Base-by-base conservation (phyloP, 2,329 filamentous ascomycete genomes). In the Diplodia corticola region DNA sequence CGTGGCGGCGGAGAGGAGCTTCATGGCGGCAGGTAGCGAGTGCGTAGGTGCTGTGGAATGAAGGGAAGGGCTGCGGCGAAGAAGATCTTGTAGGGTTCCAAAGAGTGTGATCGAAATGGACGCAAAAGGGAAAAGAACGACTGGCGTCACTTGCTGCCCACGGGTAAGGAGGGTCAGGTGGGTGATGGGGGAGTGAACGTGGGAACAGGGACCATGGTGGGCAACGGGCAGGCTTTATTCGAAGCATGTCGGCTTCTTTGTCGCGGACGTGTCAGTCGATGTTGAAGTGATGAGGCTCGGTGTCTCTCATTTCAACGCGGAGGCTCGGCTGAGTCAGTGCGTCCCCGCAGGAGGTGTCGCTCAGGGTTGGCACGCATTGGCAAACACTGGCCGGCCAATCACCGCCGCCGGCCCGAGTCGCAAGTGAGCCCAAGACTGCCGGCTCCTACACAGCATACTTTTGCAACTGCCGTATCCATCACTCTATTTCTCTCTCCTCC, bases 201-300 rank as follows among this genome's bases (percentile, higher is more conserved):
- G 20, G 33, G 9, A 13, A 37, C 33, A 28, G 6, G 33, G 24
- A n/a, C 9, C 51, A 55, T 24, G 30, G 57, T n/a, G 57, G 40
- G 57, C 57, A 49, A 28, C 22, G 22, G 55, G 46, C 28, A 48
- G 26, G 28, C 33, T 60, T 60, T 60, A 60, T 60, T 24, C 37
- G 17, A 3, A 9, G 9, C 40, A 20, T 20, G 17, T 44, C 20
- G 37, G 37, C 37, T 17, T n/a, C 17, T 5, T 15, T 37, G 20
- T 46, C 37, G 55, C n/a, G 37, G 55, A 17, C 40, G 55, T 33
- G 55, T 60, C 55, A 60, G 55, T 48, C 37, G 53, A 55, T 33
- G 26, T n/a, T 10, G 24, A 22, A 33, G 35, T 33, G 17, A 33
- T 33, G 40, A 60, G 24, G 40, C 55, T 60, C 55, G 48, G 17